Percentiles rank a stretch among this genome's conserved stretches.
Evolutionary conservation across 1,139 yeast genomes (phyloP).

Genomic region (Blastobotrys capitulatus): DNA sequence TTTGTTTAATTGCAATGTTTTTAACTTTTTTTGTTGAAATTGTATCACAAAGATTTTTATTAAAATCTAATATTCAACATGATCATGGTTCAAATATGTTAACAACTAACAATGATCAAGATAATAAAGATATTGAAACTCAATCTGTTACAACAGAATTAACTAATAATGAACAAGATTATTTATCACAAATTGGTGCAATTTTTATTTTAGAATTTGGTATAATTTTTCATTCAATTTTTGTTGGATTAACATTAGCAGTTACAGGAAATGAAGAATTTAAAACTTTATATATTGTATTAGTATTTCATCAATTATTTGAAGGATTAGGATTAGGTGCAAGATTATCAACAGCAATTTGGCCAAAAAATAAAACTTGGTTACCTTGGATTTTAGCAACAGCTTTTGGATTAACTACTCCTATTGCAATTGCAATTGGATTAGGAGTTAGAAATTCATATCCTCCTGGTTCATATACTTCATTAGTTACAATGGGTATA

Average conservation of each 20-base stretch:
- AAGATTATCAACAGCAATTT: slow-evolving; percentile 66
- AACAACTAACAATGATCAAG: background rate
- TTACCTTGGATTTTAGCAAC: slow-evolving; percentile 57
- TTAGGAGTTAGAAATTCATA: slow-evolving; percentile 71
- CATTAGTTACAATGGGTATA: slow-evolving; percentile 68
- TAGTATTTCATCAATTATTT: slow-evolving; percentile 86
- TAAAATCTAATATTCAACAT: slow-evolving; percentile 22
- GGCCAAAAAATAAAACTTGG: slow-evolving; percentile 48
- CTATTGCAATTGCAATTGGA: slow-evolving; percentile 81
- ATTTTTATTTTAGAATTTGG: slow-evolving; percentile 74
- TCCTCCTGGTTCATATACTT: slow-evolving; percentile 50
- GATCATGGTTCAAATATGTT: slow-evolving; percentile 28
- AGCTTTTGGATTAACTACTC: slow-evolving; percentile 70
- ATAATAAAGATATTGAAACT: background rate
- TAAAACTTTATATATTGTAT: slow-evolving; percentile 66
- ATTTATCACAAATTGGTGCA: slow-evolving; percentile 40
- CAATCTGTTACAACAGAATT: background rate
- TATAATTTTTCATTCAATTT: slow-evolving; percentile 73
- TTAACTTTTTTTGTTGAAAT: slow-evolving; percentile 32
- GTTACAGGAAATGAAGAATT: slow-evolving; percentile 74
- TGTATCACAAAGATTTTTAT: slow-evolving; percentile 26
- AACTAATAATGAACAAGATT: background rate
- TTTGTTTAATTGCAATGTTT: slow-evolving; percentile 45
- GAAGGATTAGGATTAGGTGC: slow-evolving; percentile 93
- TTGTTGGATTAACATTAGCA: slow-evolving; percentile 70